These are phyloP conservation scores for Yarrowia galli DNA, from an alignment of 1,139 yeast species.

Conservation along the genomic window DNA sequence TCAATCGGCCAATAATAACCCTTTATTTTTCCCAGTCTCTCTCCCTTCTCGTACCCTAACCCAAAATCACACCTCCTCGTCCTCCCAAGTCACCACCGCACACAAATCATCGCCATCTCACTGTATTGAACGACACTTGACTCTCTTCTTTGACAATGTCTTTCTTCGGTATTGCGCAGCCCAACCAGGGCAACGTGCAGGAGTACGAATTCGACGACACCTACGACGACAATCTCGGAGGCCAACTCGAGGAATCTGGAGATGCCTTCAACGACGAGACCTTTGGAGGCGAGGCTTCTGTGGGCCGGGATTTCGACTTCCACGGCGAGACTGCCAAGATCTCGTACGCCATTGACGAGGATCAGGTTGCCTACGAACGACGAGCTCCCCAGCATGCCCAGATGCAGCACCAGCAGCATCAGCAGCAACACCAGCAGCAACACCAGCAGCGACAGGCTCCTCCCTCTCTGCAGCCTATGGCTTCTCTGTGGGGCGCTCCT, in stretches of 20 bases:
- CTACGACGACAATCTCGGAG: constrained; percentile 76
- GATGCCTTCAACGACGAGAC: constrained; percentile 90
- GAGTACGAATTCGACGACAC: constrained; percentile 81
- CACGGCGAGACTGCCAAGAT: constrained; percentile 57
- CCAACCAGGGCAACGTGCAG: constrained; percentile 40
- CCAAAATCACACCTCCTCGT: neutral
- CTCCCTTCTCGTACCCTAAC: neutral
- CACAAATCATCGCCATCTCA: constrained; percentile 6
- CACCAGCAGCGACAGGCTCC: constrained; percentile 41
- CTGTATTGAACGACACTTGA: neutral
- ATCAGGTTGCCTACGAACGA: constrained; percentile 47
- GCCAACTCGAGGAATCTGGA: constrained; percentile 68
- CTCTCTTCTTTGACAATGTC: neutral
- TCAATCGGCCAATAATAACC: neutral
- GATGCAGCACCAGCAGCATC: constrained; percentile 16
- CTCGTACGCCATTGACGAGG: constrained; percentile 51
- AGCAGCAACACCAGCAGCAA: constrained; percentile 43
- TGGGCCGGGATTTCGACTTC: constrained; percentile 77
- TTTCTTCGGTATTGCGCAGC: constrained; percentile 30
- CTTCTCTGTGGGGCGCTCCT: constrained; percentile 64
- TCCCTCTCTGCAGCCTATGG: constrained; percentile 63
- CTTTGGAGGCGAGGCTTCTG: constrained; percentile 65
- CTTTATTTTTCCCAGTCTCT: neutral
- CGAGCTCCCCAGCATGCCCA: constrained; percentile 43
- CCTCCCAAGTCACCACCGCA: neutral